Evolutionary conservation across 257 asterid species (phyloP), one percentile per base, ranked within the genome.

Genomic region (Hygrophila difformis): DNA sequence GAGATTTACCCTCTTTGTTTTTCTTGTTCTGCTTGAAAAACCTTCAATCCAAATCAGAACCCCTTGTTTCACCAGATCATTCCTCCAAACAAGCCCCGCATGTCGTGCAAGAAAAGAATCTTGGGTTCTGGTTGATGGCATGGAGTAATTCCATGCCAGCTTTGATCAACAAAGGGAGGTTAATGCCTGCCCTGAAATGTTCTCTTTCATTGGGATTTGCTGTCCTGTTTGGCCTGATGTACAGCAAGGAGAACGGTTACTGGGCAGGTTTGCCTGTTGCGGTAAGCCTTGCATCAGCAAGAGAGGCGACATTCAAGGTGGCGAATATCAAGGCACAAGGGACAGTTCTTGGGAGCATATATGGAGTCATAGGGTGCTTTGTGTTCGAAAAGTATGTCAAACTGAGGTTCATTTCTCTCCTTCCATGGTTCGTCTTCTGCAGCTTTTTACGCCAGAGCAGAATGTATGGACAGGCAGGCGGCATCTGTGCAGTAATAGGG

Each of bases 381-480:
- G 54, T 83, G n/a, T 83, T 87, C 43, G 81, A 74, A 43, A 64
- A 57, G 26, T 83, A 69, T 22, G 81, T 68, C 0, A 63, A 66
- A 12, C 26, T 78, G 20, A 74, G 93, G 67, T 76, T 87, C 61
- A 23, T 87, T 4, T 78, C 95, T 18, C 88, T 87, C 12, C 70
- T 87, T 3, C 97, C 97, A 0, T 87, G 97, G 97, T 80, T 87
- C 75, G 44, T 87, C 37, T 66, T 87, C 64, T 60, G 81, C 68
- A 62, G 78, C 47, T 80, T 83, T 29, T 48, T 80, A 47, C 38
- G 76, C 17, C 76, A 62, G 31, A 87, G 97, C 72, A 68, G 44
- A 18, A 87, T 83, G 93, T 87, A 83, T 8, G 97, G 97, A 7
- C 95, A 78, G 31, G 95, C 93, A 0, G 97, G 97, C 1, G 97